Percentiles rank a stretch among this genome's conserved stretches.
Conservation (phyloP, 176 grass and related monocot genomes). For the Triticum aestivum region DNA sequence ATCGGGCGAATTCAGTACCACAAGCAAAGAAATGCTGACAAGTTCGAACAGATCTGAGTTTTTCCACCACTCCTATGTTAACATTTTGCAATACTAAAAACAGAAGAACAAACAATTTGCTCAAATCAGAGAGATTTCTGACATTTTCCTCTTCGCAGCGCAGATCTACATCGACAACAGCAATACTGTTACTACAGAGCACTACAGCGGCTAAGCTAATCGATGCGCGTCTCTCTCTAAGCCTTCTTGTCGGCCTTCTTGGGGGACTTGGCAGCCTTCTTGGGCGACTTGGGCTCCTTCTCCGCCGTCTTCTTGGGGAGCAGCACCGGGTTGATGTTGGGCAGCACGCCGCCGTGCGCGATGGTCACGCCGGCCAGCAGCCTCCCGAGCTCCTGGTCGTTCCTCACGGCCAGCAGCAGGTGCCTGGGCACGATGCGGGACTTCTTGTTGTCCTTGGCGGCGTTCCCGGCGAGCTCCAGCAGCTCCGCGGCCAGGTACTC, state of each 20-base stretch:
- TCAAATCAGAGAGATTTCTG: too few relatives aligned
- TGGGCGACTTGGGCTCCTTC: conserved; percentile 44
- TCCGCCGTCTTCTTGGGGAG: conserved; percentile 62
- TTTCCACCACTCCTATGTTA: too few relatives aligned
- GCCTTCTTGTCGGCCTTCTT: conserved; percentile 31
- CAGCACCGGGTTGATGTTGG: conserved; percentile 61
- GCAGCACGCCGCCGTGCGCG: conserved; percentile 53
- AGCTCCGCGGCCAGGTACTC: conserved; percentile 81
- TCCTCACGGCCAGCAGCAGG: conserved; percentile 57
- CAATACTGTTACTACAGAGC: too few relatives aligned
- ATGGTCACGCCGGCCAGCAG: conserved; percentile 58
- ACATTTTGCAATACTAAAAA: too few relatives aligned
- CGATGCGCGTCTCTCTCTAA: not conserved
- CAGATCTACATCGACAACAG: too few relatives aligned
- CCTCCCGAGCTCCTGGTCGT: conserved; percentile 70
- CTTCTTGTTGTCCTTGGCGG: conserved; percentile 76
- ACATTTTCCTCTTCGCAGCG: too few relatives aligned
- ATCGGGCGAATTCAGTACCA: too few relatives aligned
- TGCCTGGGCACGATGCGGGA: conserved; percentile 53
- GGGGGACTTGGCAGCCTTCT: conserved; percentile 40
- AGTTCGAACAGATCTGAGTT: too few relatives aligned
- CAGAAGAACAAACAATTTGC: too few relatives aligned
- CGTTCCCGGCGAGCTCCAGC: conserved; percentile 62
- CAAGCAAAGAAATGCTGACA: too few relatives aligned
- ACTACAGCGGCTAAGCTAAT: not conserved